Base-by-base conservation (phyloP, 2,329 filamentous ascomycete species). In the Hawksworthiomyces lignivorus region DNA sequence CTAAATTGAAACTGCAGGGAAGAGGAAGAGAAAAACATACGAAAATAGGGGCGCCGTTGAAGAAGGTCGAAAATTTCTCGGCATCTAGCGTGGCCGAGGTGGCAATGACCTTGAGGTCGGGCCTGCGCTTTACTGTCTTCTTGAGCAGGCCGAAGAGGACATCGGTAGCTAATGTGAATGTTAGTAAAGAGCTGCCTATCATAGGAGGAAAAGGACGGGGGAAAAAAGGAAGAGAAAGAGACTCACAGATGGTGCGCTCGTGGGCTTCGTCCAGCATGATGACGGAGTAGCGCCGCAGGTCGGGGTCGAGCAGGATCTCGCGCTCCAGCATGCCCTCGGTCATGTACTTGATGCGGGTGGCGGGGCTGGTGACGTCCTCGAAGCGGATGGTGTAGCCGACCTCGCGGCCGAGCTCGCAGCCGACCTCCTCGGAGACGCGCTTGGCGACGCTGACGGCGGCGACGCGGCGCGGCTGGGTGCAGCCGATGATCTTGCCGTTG, bases 181-280 rank as follows among this genome's bases (percentile, higher is more conserved):
- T 45, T 20, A 45, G 39, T 22, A 39, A 2, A 37, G 5, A 4
- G 3, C 14, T 12, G 19, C 9, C 12, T 2, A 33, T 4, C 24
- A 8, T 8, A 8, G 24, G 24, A 19, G 1, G 4, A n/a, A 15
- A 21, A 17, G n/a, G 8, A 26, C 24, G 24, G 24, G 17, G 1
- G 4, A n/a, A 15, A 21, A 17, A 11, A 21, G 7, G 18, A n/a
- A 22, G 3, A 31, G 7, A 9, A 4, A 19, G 21, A 26, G 17
- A 41, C 46, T 12, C 18, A 48, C 44, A 45, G 53, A 98, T 94
- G 0, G 92, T 98, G 46, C 92, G 81, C 61, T 98, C 92, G 77
- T 98, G 92, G 4, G 92, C 92, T 59, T 98, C 92, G 60, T 98
- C 92, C 53, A 98, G 74, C 82, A 98, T 98, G 56, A 98, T 96